Evolutionary conservation across 148 eudicot species (phyloP).

Genomic region (Salicornia ramosissima): DNA sequence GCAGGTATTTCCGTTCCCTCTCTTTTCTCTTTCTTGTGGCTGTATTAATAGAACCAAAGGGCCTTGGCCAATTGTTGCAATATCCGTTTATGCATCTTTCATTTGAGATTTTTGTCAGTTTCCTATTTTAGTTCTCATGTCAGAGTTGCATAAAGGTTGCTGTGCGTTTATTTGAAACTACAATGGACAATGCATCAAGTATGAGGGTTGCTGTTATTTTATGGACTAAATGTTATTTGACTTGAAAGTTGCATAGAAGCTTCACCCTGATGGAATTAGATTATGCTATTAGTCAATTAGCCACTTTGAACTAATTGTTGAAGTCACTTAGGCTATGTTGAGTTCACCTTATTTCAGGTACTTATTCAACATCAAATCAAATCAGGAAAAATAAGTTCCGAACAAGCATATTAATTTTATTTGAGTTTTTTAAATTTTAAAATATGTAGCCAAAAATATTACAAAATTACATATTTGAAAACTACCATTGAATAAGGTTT

Average conservation of each 20-base stretch:
- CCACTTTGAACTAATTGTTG: not conserved
- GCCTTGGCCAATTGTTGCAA: not conserved
- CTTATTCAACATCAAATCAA: too few species aligned
- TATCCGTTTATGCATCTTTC: not conserved
- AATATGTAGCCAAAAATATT: too few species aligned
- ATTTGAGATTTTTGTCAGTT: not conserved
- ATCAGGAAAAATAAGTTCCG: too few species aligned
- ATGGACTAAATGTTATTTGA: not conserved
- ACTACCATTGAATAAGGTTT: too few species aligned
- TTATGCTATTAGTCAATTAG: not conserved
- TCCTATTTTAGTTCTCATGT: not conserved
- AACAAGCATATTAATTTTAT: too few species aligned
- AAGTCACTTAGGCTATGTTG: too few species aligned
- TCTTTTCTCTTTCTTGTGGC: not conserved
- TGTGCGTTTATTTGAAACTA: not conserved
- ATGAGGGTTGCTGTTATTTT: not conserved
- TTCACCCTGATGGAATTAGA: not conserved
- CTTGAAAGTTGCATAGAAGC: not conserved
- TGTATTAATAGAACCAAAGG: not conserved
- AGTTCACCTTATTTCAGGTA: too few species aligned
- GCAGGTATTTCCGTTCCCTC: constrained; percentile 50
- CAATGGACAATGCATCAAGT: not conserved
- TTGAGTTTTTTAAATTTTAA: too few species aligned
- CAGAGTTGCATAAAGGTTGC: not conserved
- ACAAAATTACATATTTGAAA: too few species aligned